Percentiles rank a stretch among this genome's conserved stretches.
Evolutionary conservation across 768 basidiomycete genomes (phyloP).

Genomic region (Boletus rubropictus): DNA sequence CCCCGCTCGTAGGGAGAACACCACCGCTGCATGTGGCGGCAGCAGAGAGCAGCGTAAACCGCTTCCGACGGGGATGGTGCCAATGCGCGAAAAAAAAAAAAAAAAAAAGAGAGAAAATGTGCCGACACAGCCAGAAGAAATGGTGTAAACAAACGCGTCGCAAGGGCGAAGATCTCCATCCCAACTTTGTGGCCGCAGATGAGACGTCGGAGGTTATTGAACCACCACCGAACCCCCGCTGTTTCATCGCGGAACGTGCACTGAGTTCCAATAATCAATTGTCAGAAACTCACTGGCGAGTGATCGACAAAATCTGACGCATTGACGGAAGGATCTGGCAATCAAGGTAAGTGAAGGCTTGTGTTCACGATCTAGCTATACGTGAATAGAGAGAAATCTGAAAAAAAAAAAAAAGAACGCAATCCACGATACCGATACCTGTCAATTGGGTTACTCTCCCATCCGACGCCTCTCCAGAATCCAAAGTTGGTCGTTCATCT

Average conservation of each 20-base stretch:
- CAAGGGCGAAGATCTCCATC: conserved; percentile 29
- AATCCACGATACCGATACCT: too few relatives aligned
- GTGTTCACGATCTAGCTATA: too few relatives aligned
- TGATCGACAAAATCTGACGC: not conserved
- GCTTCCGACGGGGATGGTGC: too few relatives aligned
- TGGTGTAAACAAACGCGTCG: conserved; percentile 27
- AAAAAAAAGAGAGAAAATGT: too few relatives aligned
- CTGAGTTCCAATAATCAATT: not conserved
- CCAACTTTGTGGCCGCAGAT: conserved; percentile 33
- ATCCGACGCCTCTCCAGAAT: conserved; percentile 37
- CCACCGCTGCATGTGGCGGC: conserved; percentile 21
- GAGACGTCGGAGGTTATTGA: conserved; percentile 30
- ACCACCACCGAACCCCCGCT: too few relatives aligned
- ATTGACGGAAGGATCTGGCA: not conserved
- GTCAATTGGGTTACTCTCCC: not conserved
- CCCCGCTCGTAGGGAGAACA: conserved; percentile 26
- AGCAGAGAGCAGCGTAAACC: conserved; percentile 30
- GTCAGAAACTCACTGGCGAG: not conserved
- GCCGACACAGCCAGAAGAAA: conserved; percentile 29
- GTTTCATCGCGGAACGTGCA: too few relatives aligned
- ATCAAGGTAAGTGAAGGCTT: too few relatives aligned
- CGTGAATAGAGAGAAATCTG: too few relatives aligned
- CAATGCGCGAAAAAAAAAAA: too few relatives aligned
- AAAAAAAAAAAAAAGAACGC: too few relatives aligned
- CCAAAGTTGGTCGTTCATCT: conserved; percentile 41